A percentile compares a stretch with the other conserved stretches of the same genome.
Evolutionary conservation across 805 yeast genomes (phyloP).

Genomic region (Lachancea mirantina): DNA sequence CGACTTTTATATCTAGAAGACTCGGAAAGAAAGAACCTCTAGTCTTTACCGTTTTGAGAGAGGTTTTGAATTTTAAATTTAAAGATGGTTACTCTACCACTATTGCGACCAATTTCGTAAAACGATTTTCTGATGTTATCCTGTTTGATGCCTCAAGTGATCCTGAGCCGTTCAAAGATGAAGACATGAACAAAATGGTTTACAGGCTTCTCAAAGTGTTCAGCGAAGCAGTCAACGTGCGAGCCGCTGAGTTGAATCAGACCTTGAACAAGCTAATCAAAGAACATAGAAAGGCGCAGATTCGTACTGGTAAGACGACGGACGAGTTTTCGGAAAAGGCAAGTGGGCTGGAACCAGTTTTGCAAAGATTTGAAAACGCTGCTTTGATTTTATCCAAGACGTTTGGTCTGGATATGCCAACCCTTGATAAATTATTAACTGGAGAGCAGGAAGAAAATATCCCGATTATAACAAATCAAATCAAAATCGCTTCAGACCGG

Average conservation of each 20-base stretch:
- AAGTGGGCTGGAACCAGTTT: constrained; percentile 30
- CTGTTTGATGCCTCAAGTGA: constrained; percentile 23
- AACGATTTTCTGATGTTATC: constrained; percentile 37
- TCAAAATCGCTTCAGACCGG: constrained; percentile 16
- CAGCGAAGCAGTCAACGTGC: constrained; percentile 36
- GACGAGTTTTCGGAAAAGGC: constrained; percentile 35
- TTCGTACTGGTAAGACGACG: constrained; percentile 55
- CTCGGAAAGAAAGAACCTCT: constrained; percentile 34
- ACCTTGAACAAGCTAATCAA: constrained; percentile 32
- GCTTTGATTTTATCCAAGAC: constrained; percentile 39
- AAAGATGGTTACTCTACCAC: constrained; percentile 30
- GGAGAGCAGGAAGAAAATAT: constrained; percentile 22
- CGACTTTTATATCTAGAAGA: constrained; percentile 36
- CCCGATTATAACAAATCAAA: constrained; percentile 23
- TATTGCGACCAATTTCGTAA: constrained; percentile 43
- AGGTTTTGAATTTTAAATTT: constrained; percentile 37
- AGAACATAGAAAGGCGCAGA: constrained; percentile 46
- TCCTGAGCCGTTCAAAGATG: constrained; percentile 25
- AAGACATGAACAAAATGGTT: constrained; percentile 23
- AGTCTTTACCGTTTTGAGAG: constrained; percentile 38
- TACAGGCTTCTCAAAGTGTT: constrained; percentile 37
- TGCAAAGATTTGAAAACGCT: constrained; percentile 39
- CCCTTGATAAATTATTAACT: constrained; percentile 23
- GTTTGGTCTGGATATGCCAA: constrained; percentile 35
- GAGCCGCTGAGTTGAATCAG: constrained; percentile 33